Percentiles rank a stretch among this genome's conserved stretches.
These are phyloP conservation scores for Ceratocystiopsis sp. DNA, from an alignment of 2,329 filamentous ascomycete species.

Conservation along the genomic window DNA sequence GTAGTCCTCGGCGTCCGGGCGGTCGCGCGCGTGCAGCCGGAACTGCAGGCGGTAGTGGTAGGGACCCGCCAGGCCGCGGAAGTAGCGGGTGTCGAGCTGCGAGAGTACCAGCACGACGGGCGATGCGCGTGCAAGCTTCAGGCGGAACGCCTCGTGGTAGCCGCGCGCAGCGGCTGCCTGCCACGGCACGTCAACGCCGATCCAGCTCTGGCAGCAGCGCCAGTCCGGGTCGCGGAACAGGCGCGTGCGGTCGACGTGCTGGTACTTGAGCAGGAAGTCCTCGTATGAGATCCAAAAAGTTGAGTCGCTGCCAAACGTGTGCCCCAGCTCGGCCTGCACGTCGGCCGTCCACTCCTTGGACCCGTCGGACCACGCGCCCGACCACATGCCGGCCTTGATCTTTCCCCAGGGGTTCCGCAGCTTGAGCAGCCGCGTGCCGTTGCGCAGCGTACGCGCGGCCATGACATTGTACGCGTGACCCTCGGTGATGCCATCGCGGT, in stretches of 20 bases:
- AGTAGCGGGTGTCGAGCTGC: conserved; percentile 41
- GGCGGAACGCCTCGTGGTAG: conserved; percentile 38
- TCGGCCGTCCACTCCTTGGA: conserved; percentile 73
- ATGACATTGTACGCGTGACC: conserved; percentile 45
- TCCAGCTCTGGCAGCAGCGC: conserved; percentile 29
- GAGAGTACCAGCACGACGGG: conserved; percentile 38
- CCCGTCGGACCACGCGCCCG: conserved; percentile 63
- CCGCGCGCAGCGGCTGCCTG: conserved; percentile 19
- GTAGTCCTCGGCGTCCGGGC: conserved; percentile 29
- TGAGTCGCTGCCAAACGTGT: conserved; percentile 63
- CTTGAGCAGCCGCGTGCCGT: conserved; percentile 45
- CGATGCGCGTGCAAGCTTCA: conserved; percentile 29
- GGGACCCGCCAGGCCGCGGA: conserved; percentile 37
- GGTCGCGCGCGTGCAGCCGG: conserved; percentile 30
- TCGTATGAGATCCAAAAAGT: conserved; percentile 44
- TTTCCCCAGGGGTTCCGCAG: conserved; percentile 68
- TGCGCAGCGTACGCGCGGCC: conserved; percentile 33
- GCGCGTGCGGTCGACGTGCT: conserved; percentile 39
- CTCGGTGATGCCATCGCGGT: conserved; percentile 39
- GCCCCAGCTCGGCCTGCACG: conserved; percentile 54
- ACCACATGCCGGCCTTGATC: conserved; percentile 62
- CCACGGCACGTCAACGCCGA: conserved; percentile 33
- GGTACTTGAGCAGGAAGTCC: conserved; percentile 41
- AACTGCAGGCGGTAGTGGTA: conserved; percentile 37
- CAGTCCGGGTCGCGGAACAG: conserved; percentile 38